Conservation (phyloP, 2,329 filamentous ascomycete genomes). For the Dryadomyces quercivorus region DNA sequence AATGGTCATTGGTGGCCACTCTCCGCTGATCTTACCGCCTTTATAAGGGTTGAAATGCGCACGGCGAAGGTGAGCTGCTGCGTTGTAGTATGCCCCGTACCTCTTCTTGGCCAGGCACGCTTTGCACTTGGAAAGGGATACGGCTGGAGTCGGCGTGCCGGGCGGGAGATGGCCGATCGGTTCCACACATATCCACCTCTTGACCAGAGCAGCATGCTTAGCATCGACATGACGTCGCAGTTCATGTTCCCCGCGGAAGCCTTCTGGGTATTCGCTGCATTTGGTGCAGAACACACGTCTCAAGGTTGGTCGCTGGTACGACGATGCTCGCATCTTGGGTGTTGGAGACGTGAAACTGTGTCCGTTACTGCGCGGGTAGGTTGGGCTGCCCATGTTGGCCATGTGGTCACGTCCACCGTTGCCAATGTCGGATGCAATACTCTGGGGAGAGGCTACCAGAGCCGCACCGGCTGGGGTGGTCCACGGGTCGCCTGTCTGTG, state of each 20-base stretch:
- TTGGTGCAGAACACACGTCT: constrained; percentile 54
- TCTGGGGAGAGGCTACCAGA: constrained; percentile 20
- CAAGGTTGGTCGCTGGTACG: constrained; percentile 36
- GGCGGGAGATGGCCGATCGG: constrained; percentile 21
- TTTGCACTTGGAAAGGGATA: constrained; percentile 59
- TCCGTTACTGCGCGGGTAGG: constrained; percentile 25
- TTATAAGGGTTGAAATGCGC: constrained; percentile 69
- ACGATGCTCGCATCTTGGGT: constrained; percentile 26
- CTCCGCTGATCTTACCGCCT: constrained; percentile 40
- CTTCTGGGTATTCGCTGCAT: constrained; percentile 63
- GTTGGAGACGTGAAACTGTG: constrained; percentile 30
- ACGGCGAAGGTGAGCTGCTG: constrained; percentile 76
- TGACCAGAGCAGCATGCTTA: constrained; percentile 49
- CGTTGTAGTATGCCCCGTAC: constrained; percentile 91
- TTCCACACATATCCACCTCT: constrained; percentile 47
- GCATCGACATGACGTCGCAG: constrained; percentile 53
- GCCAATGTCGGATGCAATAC: constrained; percentile 14
- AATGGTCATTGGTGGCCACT: constrained; percentile 44
- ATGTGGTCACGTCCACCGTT: constrained; percentile 26
- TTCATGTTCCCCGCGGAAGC: constrained; percentile 80
- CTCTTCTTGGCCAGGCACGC: constrained; percentile 64
- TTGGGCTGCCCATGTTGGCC: constrained; percentile 24
- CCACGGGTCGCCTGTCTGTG: background rate
- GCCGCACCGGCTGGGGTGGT: constrained; percentile 13
- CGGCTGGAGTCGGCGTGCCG: constrained; percentile 31